phyloP scores from a whole-genome alignment of 108 stramenopile species.

The Nitzschia sp. region DNA sequence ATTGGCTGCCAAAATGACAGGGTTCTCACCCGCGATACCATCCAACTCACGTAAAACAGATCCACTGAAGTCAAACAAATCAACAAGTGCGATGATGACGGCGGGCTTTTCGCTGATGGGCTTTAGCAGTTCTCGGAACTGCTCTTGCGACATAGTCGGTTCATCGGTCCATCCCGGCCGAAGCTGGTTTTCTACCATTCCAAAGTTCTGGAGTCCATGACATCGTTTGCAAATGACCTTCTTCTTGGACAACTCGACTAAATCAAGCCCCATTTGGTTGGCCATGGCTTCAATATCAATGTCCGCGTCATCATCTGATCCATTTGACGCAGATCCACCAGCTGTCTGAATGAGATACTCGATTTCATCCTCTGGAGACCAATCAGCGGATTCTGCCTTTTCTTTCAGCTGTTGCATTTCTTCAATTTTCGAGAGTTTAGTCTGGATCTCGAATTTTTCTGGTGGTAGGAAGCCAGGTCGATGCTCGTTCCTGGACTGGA shows the following conservation, averaged over 20 bases:
- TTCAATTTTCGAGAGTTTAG: constrained; percentile 73
- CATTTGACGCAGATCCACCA: constrained; percentile 26
- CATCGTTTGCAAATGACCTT: constrained; percentile 87
- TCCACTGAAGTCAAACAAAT: constrained; percentile 90
- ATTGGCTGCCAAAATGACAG: constrained; percentile 88
- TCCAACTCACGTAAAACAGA: constrained; percentile 86
- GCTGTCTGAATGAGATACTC: constrained; percentile 74
- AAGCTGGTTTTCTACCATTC: constrained; percentile 68
- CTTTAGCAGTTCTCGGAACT: constrained; percentile 72
- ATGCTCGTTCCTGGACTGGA: constrained; percentile 64
- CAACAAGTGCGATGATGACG: constrained; percentile 82
- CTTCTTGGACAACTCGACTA: constrained; percentile 61
- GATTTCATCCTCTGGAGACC: constrained; percentile 86
- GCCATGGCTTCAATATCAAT: constrained; percentile 73
- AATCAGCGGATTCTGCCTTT: constrained; percentile 76
- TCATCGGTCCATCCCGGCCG: constrained; percentile 90
- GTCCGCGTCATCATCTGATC: constrained; percentile 10
- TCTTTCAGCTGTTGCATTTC: constrained; percentile 72
- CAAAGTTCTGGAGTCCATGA: constrained; percentile 82
- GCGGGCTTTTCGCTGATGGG: constrained; percentile 74
- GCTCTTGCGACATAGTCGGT: constrained; percentile 75
- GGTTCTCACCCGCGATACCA: constrained; percentile 89
- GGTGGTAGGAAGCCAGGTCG: constrained; percentile 78
- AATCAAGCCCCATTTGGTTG: constrained; percentile 67
- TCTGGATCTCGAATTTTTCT: constrained; percentile 75